These are phyloP conservation scores for Talaromyces sp. DNA, from an alignment of 2,329 filamentous ascomycete genomes.

Conservation along the genomic window DNA sequence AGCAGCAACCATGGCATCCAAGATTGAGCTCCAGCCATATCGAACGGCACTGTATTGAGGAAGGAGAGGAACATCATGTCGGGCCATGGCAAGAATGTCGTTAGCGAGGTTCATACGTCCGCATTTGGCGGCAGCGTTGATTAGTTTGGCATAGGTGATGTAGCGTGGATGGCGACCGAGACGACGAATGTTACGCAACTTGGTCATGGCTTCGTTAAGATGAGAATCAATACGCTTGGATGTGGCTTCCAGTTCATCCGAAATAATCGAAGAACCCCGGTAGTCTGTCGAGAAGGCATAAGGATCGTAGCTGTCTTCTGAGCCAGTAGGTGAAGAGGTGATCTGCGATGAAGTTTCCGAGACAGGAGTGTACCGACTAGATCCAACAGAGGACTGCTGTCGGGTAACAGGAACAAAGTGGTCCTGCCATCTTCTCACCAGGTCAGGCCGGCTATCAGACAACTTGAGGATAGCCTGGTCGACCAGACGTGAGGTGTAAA, in stretches of 20 bases:
- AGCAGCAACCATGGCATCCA: constrained; percentile 93
- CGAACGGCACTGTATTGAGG: constrained; percentile 80
- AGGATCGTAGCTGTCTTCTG: constrained; percentile 80
- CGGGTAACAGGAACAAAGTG: constrained; percentile 41
- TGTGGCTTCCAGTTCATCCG: constrained; percentile 78
- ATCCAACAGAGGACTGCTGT: constrained; percentile 43
- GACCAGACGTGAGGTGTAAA: constrained; percentile 52
- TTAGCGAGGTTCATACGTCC: constrained; percentile 75
- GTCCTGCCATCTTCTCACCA: constrained; percentile 54
- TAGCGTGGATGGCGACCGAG: constrained; percentile 88
- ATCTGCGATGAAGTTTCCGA: constrained; percentile 45
- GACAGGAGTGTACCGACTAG: constrained; percentile 36
- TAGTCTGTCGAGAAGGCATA: constrained; percentile 88
- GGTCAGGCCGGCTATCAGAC: constrained; percentile 41
- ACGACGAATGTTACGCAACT: constrained; percentile 89
- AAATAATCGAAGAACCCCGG: constrained; percentile 85
- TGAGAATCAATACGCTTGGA: constrained; percentile 67
- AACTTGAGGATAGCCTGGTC: constrained; percentile 55
- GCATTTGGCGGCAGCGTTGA: constrained; percentile 80
- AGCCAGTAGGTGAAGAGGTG: constrained; percentile 52
- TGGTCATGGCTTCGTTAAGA: constrained; percentile 72
- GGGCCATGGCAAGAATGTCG: constrained; percentile 84
- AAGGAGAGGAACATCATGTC: constrained; percentile 78
- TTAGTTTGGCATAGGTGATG: constrained; percentile 94
- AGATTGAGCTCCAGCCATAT: constrained; percentile 92